Percentiles rank a stretch among this genome's conserved stretches.
These are phyloP conservation scores for Lavandula angustifolia DNA, from an alignment of 257 asterid genomes.

Conservation along the genomic window DNA sequence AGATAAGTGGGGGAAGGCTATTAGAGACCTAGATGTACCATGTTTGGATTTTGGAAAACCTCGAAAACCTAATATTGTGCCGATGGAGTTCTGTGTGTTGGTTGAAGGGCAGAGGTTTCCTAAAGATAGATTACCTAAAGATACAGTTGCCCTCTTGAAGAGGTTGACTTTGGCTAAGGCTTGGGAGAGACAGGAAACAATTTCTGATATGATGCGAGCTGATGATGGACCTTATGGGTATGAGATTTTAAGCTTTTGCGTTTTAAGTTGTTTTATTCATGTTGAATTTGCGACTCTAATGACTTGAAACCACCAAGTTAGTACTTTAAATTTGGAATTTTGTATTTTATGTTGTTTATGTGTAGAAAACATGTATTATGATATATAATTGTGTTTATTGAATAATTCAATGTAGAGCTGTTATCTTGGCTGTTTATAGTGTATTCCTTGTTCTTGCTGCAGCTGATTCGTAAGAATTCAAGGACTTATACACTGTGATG, in stretches of 20 bases:
- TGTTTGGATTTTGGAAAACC: conserved; percentile 57
- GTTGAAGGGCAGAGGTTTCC: conserved; percentile 67
- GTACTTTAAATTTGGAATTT: background rate
- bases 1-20: conserved; percentile 49
- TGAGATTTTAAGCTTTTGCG: conserved; percentile 16
- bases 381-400: too few species aligned
- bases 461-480: too few species aligned
- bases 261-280: background rate
- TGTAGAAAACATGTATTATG: too few species aligned
- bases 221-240: conserved; percentile 76
- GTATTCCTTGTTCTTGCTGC: too few species aligned
- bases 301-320: background rate
- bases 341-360: too few species aligned
- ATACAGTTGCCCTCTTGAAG: conserved; percentile 41
- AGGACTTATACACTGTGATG: background rate
- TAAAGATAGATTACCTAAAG: conserved; percentile 49
- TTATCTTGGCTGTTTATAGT: background rate
- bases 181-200: conserved; percentile 37
- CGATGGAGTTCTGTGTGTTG: conserved; percentile 67
- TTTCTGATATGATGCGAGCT: conserved; percentile 53
- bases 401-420: background rate
- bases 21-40: conserved; percentile 46
- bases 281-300: background rate
- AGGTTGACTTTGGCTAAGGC: conserved; percentile 52
- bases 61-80: conserved; percentile 42